These are phyloP conservation scores for Fraxinus velutina DNA, from an alignment of 305 asterid species.

Conservation along the genomic window DNA sequence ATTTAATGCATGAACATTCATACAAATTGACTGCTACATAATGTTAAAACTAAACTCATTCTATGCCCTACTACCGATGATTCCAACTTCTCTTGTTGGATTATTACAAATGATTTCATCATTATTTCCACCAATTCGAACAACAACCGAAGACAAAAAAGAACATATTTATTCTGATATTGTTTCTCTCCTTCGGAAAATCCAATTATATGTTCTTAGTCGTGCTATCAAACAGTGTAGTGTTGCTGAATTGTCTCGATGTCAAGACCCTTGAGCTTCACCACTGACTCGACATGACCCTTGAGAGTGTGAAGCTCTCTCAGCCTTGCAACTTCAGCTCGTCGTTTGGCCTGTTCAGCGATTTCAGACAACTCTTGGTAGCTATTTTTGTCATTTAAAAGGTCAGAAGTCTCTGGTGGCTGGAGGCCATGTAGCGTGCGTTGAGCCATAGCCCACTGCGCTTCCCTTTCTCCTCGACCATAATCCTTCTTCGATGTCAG, in stretches of 20 bases:
- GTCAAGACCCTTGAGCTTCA: slow-evolving; percentile 50
- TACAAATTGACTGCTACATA: neutral
- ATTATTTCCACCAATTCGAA: neutral
- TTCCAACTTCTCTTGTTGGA: neutral
- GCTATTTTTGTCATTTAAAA: slow-evolving; percentile 30
- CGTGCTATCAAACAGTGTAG: slow-evolving; percentile 37
- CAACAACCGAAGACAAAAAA: neutral
- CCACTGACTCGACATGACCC: slow-evolving; percentile 56
- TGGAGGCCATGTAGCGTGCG: slow-evolving; percentile 75
- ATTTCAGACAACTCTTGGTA: slow-evolving; percentile 44
- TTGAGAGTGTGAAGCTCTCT: slow-evolving; percentile 53
- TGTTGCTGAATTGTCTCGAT: slow-evolving; percentile 52
- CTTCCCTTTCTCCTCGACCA: slow-evolving; percentile 69
- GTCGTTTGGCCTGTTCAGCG: slow-evolving; percentile 51
- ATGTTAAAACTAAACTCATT: neutral
- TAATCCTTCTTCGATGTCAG: slow-evolving; percentile 57
- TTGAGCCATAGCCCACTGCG: slow-evolving; percentile 76
- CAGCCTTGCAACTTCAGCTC: slow-evolving; percentile 55
- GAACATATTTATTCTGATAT: neutral
- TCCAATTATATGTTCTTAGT: neutral
- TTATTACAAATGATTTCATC: neutral
- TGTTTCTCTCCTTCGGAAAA: neutral
- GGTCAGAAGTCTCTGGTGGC: slow-evolving; percentile 37
- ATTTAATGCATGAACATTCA: neutral
- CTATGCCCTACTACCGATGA: neutral